Evolutionary conservation across 1,284 basidiomycete species (phyloP).

Genomic region (Cystobasidium slooffiae): DNA sequence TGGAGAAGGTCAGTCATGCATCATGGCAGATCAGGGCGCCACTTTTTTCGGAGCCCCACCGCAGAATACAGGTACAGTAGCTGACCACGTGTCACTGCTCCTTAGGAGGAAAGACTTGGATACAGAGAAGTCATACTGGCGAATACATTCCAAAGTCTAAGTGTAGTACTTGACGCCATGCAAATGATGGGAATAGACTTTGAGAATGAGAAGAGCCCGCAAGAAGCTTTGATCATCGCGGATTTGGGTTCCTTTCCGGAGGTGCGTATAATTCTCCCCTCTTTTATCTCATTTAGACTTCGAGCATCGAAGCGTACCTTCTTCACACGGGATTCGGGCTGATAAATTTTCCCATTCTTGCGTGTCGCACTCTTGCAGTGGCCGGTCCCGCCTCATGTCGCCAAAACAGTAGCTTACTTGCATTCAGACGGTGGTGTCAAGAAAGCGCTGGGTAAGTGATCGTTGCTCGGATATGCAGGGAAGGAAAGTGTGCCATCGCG

Average conservation of each 20-base stretch:
- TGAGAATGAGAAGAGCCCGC: slow-evolving; percentile 60
- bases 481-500: too few relatives aligned
- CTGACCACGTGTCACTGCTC: neutral
- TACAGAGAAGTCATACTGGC: slow-evolving; percentile 83
- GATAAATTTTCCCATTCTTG: neutral
- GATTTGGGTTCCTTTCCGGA: slow-evolving; percentile 82
- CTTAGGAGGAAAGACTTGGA: slow-evolving; percentile 37
- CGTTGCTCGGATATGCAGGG: too few relatives aligned
- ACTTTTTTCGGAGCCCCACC: neutral
- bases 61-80: neutral
- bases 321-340: neutral
- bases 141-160: slow-evolving; percentile 63
- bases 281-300: neutral
- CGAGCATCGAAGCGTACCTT: neutral
- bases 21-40: neutral
- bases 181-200: slow-evolving; percentile 69
- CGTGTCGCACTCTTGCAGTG: slow-evolving; percentile 8
- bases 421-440: slow-evolving; percentile 83
- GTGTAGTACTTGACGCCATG: slow-evolving; percentile 88
- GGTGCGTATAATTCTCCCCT: slow-evolving; percentile 64
- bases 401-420: slow-evolving; percentile 76
- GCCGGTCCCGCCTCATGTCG: slow-evolving; percentile 68
- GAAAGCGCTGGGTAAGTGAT: slow-evolving; percentile 73
- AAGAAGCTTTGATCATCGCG: slow-evolving; percentile 79
- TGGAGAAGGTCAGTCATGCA: slow-evolving; percentile 55